Evolutionary conservation across 495 filamentous ascomycete species (phyloP).

Genomic region (Trypethelium eluteriae): DNA sequence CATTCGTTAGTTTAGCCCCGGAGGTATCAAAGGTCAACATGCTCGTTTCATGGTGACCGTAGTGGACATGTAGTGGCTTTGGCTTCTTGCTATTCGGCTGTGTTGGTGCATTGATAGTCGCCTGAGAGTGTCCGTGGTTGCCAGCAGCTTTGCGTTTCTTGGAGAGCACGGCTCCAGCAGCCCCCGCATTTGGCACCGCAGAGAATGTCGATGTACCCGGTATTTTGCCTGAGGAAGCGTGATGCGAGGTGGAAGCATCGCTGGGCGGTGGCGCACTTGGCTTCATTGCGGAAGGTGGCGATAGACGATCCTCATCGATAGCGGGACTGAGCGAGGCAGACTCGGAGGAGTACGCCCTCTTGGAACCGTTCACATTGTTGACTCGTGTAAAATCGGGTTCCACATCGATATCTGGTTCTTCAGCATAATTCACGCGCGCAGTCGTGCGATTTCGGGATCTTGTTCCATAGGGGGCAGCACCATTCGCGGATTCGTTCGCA

Average conservation of each 20-base stretch:
- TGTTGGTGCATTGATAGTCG: background rate
- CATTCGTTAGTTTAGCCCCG: constrained; percentile 61
- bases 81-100: constrained; percentile 16
- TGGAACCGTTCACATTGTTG: constrained; percentile 23
- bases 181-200: constrained; percentile 38
- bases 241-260: constrained; percentile 58
- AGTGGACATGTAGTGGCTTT: constrained; percentile 6
- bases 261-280: constrained; percentile 16
- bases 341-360: constrained; percentile 22
- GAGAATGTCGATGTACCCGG: constrained; percentile 59
- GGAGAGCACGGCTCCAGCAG: constrained; percentile 37
- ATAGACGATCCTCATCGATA: constrained; percentile 20
- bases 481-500: constrained; percentile 14
- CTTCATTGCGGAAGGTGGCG: constrained; percentile 16
- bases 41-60: constrained; percentile 47
- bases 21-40: constrained; percentile 78
- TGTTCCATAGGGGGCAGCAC: constrained; percentile 72
- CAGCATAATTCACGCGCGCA: constrained; percentile 87
- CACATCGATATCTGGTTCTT: constrained; percentile 87
- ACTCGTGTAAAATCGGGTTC: constrained; percentile 40
- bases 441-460: constrained; percentile 82
- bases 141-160: constrained; percentile 71
- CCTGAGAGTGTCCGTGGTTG: constrained; percentile 17
- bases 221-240: constrained; percentile 48
- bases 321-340: constrained; percentile 15